Evolutionary conservation across 2,329 filamentous ascomycete genomes (phyloP).

Genomic region (Trichoderma breve): DNA sequence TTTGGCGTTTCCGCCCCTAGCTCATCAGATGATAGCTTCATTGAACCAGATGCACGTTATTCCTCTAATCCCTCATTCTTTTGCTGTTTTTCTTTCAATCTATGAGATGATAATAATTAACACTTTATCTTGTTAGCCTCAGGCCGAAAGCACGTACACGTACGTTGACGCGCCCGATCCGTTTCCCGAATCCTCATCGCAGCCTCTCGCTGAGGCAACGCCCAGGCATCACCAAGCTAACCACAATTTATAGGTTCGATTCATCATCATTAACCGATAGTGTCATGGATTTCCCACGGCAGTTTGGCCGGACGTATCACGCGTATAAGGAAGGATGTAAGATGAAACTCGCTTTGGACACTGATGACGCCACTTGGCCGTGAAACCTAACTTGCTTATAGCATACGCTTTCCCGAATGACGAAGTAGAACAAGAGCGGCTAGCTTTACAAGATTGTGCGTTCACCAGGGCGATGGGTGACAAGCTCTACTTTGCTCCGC

Average conservation of each 20-base stretch:
- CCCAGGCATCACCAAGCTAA: slow-evolving; percentile 9
- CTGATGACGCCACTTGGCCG: not conserved
- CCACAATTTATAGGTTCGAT: slow-evolving; percentile 29
- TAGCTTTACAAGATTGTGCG: slow-evolving; percentile 40
- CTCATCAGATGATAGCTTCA: slow-evolving; percentile 31
- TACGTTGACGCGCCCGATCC: not conserved
- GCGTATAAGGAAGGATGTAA: slow-evolving; percentile 47
- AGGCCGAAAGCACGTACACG: not conserved
- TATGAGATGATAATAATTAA: not conserved
- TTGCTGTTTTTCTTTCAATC: not conserved
- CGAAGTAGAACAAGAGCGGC: slow-evolving; percentile 40
- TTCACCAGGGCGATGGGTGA: slow-evolving; percentile 40
- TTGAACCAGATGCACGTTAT: slow-evolving; percentile 35
- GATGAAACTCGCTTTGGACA: not conserved
- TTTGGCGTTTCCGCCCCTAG: slow-evolving; percentile 31
- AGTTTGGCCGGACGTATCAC: slow-evolving; percentile 48
- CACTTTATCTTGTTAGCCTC: not conserved
- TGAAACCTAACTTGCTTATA: slow-evolving; percentile 26
- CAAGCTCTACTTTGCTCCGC: slow-evolving; percentile 44
- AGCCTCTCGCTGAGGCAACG: not conserved
- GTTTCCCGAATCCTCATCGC: not conserved
- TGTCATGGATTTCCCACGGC: slow-evolving; percentile 41
- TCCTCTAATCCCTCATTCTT: not conserved
- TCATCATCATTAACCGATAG: slow-evolving; percentile 42
- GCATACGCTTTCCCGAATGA: slow-evolving; percentile 50